Conservation (phyloP, 2,329 filamentous ascomycete genomes). For the Botrytis fabae region DNA sequence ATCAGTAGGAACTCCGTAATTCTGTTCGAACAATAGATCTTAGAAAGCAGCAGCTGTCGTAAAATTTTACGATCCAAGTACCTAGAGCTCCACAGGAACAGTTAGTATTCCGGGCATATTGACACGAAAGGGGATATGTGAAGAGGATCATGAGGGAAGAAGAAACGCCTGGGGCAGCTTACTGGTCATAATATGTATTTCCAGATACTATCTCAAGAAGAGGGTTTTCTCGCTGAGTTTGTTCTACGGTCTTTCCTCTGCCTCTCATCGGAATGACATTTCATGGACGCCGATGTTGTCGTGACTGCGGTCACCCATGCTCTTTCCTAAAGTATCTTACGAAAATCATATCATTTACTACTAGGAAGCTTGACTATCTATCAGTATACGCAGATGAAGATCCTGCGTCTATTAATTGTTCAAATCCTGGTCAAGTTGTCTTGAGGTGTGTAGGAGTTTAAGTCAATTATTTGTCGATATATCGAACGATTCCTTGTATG, state of each 20-base stretch:
- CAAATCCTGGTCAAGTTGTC: neutral
- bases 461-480: neutral
- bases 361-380: neutral
- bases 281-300: neutral
- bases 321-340: neutral
- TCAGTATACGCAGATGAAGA: neutral
- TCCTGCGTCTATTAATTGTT: fast-evolving
- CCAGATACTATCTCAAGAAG: neutral
- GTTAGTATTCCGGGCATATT: fast-evolving
- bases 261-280: neutral
- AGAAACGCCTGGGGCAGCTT: neutral
- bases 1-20: fast-evolving
- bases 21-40: fast-evolving
- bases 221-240: fast-evolving
- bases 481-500: neutral
- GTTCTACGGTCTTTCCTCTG: neutral
- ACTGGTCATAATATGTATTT: neutral
- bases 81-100: fast-evolving
- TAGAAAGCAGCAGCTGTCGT: fast-evolving
- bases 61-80: neutral
- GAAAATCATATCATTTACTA: neutral
- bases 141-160: neutral
- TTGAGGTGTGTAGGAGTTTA: neutral
- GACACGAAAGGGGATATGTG: fast-evolving
- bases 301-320: neutral